Base-by-base conservation (phyloP, 176 grass and related monocot genomes). In the Cenchrus purpureus region DNA sequence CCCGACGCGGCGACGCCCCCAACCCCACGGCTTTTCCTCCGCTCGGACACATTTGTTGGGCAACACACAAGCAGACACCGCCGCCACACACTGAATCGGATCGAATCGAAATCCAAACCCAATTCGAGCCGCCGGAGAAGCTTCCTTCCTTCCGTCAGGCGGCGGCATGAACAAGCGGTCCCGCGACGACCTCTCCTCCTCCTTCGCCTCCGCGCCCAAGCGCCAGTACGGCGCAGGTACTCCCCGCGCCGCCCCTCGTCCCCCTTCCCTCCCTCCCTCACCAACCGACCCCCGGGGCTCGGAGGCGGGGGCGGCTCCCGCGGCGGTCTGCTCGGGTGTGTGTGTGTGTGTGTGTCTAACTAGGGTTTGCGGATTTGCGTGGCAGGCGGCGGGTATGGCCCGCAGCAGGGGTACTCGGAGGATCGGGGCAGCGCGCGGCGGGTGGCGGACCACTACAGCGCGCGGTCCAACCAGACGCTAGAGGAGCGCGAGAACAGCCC, bases 401-500 rank as follows among this genome's bases (percentile, higher is more conserved):
- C 11, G 4, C 73, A 74, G 22, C 74, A 84, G 22, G 84, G 60
- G 0, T 79, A 54, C 89, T 91, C 79, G 51, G 88, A 86, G 86
- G 78, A 98, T 76, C 81, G 73, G 53, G 86, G 16, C 48, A 90
- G 80, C 71, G 86, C 89, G 43, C 82, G 59, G 68, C 89, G 69
- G 12, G 96, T 98, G 73, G 96, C 93, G 62, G 96, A 98, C 51
- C 96, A 98, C 81, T 98, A 98, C 85, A 98, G 96, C 78, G 89
- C 96, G 48, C 92, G 97, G 49, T 95, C 93, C 65, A 98, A 98
- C 81, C 97, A 98, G 90, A 95, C 97, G 62, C 93, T 98, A 34
- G 90, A 98, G 90, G 90, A 98, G 84, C 89, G 97, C 20, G 97
- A 94, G 87, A 94, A 90, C 55, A 99, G 93, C 68, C 97, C 97